These are phyloP conservation scores for Przewalskia tangutica DNA, from an alignment of 257 asterid species.

Conservation along the genomic window DNA sequence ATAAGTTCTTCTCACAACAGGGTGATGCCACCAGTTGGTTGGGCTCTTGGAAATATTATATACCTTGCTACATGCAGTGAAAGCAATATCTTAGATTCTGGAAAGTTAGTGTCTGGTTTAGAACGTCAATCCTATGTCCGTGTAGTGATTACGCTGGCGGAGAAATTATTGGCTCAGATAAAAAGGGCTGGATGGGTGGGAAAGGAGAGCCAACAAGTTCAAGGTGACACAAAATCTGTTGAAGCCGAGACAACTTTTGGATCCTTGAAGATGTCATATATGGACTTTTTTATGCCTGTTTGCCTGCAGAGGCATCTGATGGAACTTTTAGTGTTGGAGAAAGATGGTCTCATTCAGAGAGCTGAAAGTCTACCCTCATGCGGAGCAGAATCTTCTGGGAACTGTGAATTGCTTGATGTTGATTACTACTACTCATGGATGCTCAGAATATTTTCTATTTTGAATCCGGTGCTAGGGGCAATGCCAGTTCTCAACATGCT, in stretches of 20 bases:
- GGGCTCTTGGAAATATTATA: conserved; percentile 80
- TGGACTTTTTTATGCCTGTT: conserved; percentile 60
- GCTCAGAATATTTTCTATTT: conserved; percentile 55
- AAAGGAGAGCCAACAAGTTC: conserved; percentile 35
- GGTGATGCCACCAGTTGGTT: conserved; percentile 60
- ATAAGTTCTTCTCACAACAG: conserved; percentile 17
- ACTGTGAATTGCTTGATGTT: conserved; percentile 44
- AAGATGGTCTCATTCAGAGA: conserved; percentile 22
- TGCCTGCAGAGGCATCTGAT: conserved; percentile 78
- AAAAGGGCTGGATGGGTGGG: conserved; percentile 35
- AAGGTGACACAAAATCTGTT: conserved; percentile 24
- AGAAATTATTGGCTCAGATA: conserved; percentile 43
- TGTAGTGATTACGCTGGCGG: conserved; percentile 50
- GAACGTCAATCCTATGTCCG: conserved; percentile 55
- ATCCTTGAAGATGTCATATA: conserved; percentile 47
- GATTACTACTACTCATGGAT: conserved; percentile 73
- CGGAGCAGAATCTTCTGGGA: conserved; percentile 20
- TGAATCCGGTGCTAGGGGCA: conserved; percentile 66
- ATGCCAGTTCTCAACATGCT: conserved; percentile 89
- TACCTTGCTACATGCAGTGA: conserved; percentile 61
- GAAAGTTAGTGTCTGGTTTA: conserved; percentile 48
- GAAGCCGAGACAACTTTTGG: conserved; percentile 44
- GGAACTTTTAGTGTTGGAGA: conserved; percentile 46
- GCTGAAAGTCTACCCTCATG: conserved; percentile 21
- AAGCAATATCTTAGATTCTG: conserved; percentile 31